Base-by-base conservation (phyloP, 1,139 yeast genomes). In the Pichia sp. region DNA sequence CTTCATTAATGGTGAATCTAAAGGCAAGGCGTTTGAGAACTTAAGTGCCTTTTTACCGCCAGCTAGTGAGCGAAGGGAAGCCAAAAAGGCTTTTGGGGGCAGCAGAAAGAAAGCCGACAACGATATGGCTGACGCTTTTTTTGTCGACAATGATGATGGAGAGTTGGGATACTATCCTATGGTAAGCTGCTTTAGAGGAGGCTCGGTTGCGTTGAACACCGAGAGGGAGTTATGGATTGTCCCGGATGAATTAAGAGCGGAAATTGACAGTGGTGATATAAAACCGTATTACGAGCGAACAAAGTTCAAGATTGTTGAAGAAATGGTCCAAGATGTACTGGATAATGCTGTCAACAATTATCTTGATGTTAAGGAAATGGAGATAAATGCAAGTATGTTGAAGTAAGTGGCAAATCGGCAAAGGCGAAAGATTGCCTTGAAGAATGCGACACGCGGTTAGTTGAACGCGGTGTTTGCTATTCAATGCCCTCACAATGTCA, bases 81-180 rank as follows among this genome's bases (percentile, higher is more conserved):
- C 49, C 5, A 34, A n/a, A n/a, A 31, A 31, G 33, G 10, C 11
- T 8, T 16, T 16, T 16, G 23, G 23, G 23, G 23, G 23, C 23
- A 11, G 33, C 33, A 31, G 33, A 11, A 46, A 45, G 33, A 39
- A 44, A 28, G 33, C 37, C 11, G 60, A 76, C 66, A 42, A 56
- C 44, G 36, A 44, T 41, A 36, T 45, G 48, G 29, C 47, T 43
- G 33, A 44, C 3, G 47, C 45, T 11, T 52, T 59, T 37, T 52
- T 44, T 8, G 48, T 54, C 10, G 56, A 55, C 11, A 45, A 50
- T 11, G 90, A 92, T 60, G 97, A 92, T 59, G 95, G 95, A 1
- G 69, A 78, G 40, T 65, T 88, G 45, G 98, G 97, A 0, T 92
- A 94, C 61, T 92, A 80, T 63, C 98, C 98, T 1, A 86, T 90